Conservation (phyloP, 2,329 filamentous ascomycete genomes). For the Claviceps pazoutovae region DNA sequence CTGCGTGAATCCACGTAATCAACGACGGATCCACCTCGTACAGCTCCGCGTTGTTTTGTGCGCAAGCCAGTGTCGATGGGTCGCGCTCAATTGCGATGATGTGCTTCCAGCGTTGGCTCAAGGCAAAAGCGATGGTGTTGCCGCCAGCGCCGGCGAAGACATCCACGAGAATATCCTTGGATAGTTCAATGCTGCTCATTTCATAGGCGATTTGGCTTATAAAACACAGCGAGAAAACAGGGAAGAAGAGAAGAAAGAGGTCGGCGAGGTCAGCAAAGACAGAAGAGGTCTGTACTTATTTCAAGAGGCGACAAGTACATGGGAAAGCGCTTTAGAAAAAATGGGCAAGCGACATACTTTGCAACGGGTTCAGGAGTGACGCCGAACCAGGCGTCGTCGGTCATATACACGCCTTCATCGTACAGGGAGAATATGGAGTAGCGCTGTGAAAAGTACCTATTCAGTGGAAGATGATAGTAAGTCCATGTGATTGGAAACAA, state of each 20-base stretch:
- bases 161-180: conserved; percentile 62
- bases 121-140: conserved; percentile 89
- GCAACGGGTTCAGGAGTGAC: conserved; percentile 91
- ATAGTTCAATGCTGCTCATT: conserved; percentile 40
- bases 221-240: conserved; percentile 1
- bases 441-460: conserved; percentile 80
- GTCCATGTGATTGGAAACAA: not conserved
- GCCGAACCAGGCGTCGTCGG: conserved; percentile 90
- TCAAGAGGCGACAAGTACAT: not conserved
- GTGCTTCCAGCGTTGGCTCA: conserved; percentile 62
- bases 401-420: conserved; percentile 78
- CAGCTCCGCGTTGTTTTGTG: conserved; percentile 77
- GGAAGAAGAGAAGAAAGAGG: not conserved
- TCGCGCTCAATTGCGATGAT: conserved; percentile 87
- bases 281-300: not conserved
- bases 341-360: conserved; percentile 36
- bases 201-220: conserved; percentile 63
- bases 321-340: not conserved
- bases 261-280: not conserved
- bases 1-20: conserved; percentile 77
- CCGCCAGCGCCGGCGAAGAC: conserved; percentile 85
- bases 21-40: conserved; percentile 59
- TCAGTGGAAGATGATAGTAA: not conserved
- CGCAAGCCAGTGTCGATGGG: conserved; percentile 66
- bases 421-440: conserved; percentile 80